phyloP scores from a whole-genome alignment of 129 eudicot species.

The Mikania micrantha region DNA sequence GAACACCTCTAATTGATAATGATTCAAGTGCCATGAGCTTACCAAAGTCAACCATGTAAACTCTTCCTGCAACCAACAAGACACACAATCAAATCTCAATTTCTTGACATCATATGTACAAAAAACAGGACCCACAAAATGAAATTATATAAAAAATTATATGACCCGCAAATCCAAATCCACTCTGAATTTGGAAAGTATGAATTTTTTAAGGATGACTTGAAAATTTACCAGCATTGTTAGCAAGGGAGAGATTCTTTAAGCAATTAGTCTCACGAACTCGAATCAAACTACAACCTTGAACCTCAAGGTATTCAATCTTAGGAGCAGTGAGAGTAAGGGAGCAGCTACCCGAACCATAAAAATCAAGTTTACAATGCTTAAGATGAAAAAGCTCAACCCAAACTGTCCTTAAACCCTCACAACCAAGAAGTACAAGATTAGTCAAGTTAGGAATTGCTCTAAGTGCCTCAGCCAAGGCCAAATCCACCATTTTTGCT shows the following conservation, averaged over 20 bases:
- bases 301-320: constrained; percentile 66
- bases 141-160: too few relatives aligned
- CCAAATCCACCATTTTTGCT: constrained; percentile 53
- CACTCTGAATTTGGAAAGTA: neutral
- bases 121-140: too few relatives aligned
- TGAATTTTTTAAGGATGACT: too few relatives aligned
- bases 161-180: too few relatives aligned
- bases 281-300: constrained; percentile 75
- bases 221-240: constrained; percentile 50
- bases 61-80: constrained; percentile 44
- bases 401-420: constrained; percentile 52
- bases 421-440: constrained; percentile 74
- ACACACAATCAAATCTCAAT: neutral
- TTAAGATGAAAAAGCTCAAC: constrained; percentile 60
- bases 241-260: constrained; percentile 60
- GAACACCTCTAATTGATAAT: constrained; percentile 79
- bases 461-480: constrained; percentile 44
- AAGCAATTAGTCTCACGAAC: constrained; percentile 60
- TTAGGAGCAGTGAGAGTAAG: constrained; percentile 52
- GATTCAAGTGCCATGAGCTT: constrained; percentile 62
- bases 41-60: constrained; percentile 74
- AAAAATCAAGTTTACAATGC: constrained; percentile 65
- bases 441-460: constrained; percentile 68
- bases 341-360: constrained; percentile 48
- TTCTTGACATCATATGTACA: neutral